phyloP scores from a whole-genome alignment of 1,139 yeast species.

The Suhomyces kunorum region DNA sequence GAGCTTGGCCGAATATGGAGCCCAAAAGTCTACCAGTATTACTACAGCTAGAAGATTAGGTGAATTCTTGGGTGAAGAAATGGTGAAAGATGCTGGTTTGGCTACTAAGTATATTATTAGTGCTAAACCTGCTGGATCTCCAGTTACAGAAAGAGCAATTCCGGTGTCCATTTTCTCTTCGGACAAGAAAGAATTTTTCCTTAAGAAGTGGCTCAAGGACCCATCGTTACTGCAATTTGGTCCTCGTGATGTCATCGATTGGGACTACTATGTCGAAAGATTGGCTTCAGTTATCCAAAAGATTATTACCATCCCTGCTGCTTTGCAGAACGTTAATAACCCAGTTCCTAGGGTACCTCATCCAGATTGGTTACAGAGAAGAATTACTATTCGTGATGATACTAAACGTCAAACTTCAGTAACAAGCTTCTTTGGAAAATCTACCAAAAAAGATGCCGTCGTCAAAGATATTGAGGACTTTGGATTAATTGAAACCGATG shows the following conservation, averaged over 20 bases:
- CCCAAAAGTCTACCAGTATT: slow-evolving; percentile 91
- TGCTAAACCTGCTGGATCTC: slow-evolving; percentile 77
- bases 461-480: slow-evolving; percentile 81
- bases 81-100: slow-evolving; percentile 95
- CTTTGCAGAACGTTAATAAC: slow-evolving; percentile 81
- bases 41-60: slow-evolving; percentile 93
- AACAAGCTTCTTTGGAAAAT: slow-evolving; percentile 53
- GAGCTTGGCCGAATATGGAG: slow-evolving; percentile 83
- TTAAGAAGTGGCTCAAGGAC: slow-evolving; percentile 87
- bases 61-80: slow-evolving; percentile 94
- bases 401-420: slow-evolving; percentile 72
- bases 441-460: slow-evolving; percentile 34
- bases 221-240: slow-evolving; percentile 79
- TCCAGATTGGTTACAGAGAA: slow-evolving; percentile 87
- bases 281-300: slow-evolving; percentile 92
- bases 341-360: slow-evolving; percentile 95
- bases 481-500: slow-evolving; percentile 38
- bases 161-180: slow-evolving; percentile 96
- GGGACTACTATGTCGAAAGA: slow-evolving; percentile 91
- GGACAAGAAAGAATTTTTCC: slow-evolving; percentile 60
- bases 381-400: slow-evolving; percentile 61
- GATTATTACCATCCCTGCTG: slow-evolving; percentile 96
- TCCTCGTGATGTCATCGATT: slow-evolving; percentile 86
- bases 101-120: slow-evolving; percentile 95
- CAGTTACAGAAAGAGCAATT: slow-evolving; percentile 94